Base-by-base conservation (phyloP, 176 grass and related monocot species). In the Dactylis glomerata region DNA sequence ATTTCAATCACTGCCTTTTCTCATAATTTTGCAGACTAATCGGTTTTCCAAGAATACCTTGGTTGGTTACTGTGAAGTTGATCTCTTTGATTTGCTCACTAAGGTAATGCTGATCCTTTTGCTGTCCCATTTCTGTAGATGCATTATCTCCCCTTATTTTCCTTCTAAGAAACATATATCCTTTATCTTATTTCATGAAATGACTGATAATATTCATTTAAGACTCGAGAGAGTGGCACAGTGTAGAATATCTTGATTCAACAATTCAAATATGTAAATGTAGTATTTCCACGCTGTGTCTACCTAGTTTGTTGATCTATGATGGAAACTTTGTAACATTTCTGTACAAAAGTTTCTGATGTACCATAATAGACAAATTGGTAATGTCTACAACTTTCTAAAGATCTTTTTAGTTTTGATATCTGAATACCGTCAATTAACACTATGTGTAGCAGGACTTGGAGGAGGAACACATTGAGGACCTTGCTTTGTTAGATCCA, bases 51-150 rank as follows among this genome's bases (percentile, higher is more conserved):
- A 89, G 83, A 99, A 85, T 83, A 99, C 89, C 85, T 84, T 99
- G 77, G 89, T 99, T 89, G 96, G 96, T 77, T 99, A 96, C 75
- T 99, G 96, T 59, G 93, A 99, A 77, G 90, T 99, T 78, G 86
- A 99, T 91, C 86, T 99, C 78, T 92, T 87, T 22, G 87, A 96
- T 61, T 54, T 99, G 78, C 93, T 99, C 55, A 91, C 83, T 69
- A 87, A 88, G 86, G 96, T 99, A 93, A 92, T 41, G 44, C 47
- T 81, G 6, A 63, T 64, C 23, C 41, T 85, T 84, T 69, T 73
- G 57, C 38, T 22, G 1, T 73, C 55, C 28, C 52, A 55, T 10
- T 10, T 58, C 10, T 16, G 68, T 51, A 58, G 33, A 16, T 30
- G 30, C 19, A 5, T 41, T 33, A 15, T 81, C 17, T 58, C 46